These are phyloP conservation scores for Nicotiana noctiflora DNA, from an alignment of 257 asterid genomes.

Conservation along the genomic window DNA sequence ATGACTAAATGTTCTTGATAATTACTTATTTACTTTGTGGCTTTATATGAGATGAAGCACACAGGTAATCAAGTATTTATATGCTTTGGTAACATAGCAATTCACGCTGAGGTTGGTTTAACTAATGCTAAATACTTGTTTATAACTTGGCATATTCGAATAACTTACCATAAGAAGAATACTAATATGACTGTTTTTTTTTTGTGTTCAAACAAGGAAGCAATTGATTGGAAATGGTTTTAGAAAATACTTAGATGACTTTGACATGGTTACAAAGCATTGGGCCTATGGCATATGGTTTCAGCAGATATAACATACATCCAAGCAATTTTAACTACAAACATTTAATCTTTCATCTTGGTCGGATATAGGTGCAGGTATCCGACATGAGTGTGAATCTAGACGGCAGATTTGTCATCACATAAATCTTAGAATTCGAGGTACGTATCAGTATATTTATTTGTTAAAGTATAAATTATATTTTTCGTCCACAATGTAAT, in stretches of 20 bases:
- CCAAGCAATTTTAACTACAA: too few species aligned
- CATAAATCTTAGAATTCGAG: too few species aligned
- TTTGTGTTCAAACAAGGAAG: neutral
- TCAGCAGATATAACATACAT: too few species aligned
- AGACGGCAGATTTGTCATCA: too few species aligned
- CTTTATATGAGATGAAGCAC: neutral
- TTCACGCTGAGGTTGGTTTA: neutral
- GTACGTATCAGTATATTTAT: too few species aligned
- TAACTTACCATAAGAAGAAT: neutral
- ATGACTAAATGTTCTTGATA: slow-evolving; percentile 7
- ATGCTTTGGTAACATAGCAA: neutral
- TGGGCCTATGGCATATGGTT: too few species aligned
- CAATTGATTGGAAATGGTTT: neutral
- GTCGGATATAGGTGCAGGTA: too few species aligned
- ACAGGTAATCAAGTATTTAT: neutral
- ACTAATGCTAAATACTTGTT: neutral
- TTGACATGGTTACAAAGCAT: neutral
- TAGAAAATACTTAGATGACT: neutral
- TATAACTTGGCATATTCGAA: neutral
- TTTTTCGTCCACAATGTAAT: too few species aligned
- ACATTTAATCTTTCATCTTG: too few species aligned
- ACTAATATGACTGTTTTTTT: neutral
- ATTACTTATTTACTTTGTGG: neutral
- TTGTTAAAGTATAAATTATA: too few species aligned
- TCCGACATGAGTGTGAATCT: too few species aligned